phyloP scores from a whole-genome alignment of 129 eudicot species.

The Dittrichia graveolens region DNA sequence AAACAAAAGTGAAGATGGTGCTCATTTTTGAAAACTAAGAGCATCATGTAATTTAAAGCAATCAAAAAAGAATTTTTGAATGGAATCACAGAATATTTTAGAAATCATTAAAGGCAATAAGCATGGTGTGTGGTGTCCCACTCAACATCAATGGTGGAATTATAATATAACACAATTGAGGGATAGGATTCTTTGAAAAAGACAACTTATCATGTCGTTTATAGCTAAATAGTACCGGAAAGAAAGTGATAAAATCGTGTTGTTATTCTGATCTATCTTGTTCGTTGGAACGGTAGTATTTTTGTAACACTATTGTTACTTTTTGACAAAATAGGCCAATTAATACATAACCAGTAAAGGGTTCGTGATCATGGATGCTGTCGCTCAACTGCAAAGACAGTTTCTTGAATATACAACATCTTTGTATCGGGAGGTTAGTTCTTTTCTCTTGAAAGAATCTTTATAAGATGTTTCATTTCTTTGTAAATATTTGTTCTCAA shows the following conservation, averaged over 20 bases:
- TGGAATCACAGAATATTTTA: slow-evolving; percentile 19
- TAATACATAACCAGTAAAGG: slow-evolving; percentile 13
- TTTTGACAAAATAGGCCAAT: slow-evolving; percentile 26
- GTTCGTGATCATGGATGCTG: slow-evolving; percentile 45
- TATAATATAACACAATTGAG: slow-evolving; percentile 18
- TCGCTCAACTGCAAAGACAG: slow-evolving; percentile 64
- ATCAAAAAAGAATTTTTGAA: neutral
- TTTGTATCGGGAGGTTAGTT: slow-evolving; percentile 60
- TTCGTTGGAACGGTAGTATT: slow-evolving; percentile 17
- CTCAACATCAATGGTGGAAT: slow-evolving; percentile 24
- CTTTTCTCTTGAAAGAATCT: neutral
- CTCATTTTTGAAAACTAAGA: slow-evolving; percentile 11
- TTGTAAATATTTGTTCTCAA: neutral
- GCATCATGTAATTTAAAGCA: slow-evolving; percentile 17
- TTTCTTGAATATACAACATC: slow-evolving; percentile 52
- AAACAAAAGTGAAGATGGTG: slow-evolving; percentile 14
- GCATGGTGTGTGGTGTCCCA: slow-evolving; percentile 37
- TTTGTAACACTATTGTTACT: neutral
- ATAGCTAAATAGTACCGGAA: slow-evolving; percentile 5
- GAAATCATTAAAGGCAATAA: slow-evolving; percentile 20
- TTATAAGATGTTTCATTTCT: neutral
- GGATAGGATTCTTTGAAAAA: slow-evolving; percentile 37
- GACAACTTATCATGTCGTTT: slow-evolving; percentile 18
- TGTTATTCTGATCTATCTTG: slow-evolving; percentile 27
- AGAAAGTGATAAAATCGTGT: slow-evolving; percentile 16